These are phyloP conservation scores for Petunia secreta DNA, from an alignment of 257 asterid species.

Conservation along the genomic window DNA sequence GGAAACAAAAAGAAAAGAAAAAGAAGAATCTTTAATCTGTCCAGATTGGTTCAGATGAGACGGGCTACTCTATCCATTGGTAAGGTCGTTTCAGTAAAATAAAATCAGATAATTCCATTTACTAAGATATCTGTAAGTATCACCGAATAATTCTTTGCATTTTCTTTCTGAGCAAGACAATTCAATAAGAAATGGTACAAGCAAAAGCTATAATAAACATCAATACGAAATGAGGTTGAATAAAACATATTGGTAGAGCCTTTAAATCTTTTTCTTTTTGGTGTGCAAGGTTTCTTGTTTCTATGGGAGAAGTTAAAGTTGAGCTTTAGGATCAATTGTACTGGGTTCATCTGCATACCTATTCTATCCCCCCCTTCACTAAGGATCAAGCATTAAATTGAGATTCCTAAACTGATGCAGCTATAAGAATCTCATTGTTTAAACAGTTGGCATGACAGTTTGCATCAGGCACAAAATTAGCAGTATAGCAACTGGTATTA, in stretches of 20 bases:
- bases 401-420: not conserved
- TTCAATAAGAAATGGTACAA: not conserved
- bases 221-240: not conserved
- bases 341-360: not conserved
- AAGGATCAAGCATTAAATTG: not conserved
- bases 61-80: not conserved
- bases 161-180: not conserved
- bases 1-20: too few relatives aligned
- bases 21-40: not conserved
- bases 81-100: not conserved
- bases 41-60: not conserved
- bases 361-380: not conserved
- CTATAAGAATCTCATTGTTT: not conserved
- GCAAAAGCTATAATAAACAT: not conserved
- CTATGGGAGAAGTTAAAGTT: not conserved
- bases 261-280: not conserved
- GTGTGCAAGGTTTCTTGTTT: too few relatives aligned
- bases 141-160: not conserved
- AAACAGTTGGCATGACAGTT: not conserved
- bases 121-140: not conserved
- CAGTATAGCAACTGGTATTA: too few relatives aligned
- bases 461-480: not conserved
- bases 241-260: not conserved
- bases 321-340: conserved; percentile 7
- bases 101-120: not conserved